These are phyloP conservation scores for Tolypocladium inflatum DNA, from an alignment of 2,329 filamentous ascomycete genomes.

Conservation along the genomic window DNA sequence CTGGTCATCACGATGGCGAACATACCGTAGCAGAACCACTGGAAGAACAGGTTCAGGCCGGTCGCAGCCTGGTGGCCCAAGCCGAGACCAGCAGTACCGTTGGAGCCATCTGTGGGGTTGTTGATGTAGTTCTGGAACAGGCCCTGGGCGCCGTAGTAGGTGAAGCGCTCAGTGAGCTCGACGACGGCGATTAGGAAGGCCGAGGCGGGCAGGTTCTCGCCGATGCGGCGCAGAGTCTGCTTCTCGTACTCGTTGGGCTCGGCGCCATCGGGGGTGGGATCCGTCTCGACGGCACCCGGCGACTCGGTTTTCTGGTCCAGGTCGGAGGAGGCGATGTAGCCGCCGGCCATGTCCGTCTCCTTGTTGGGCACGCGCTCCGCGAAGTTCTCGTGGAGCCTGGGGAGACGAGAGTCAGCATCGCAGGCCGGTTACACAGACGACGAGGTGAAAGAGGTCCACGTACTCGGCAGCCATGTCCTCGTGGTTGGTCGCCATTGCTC, in stretches of 20 bases:
- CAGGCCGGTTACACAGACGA: not conserved
- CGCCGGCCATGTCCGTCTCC: slow-evolving; percentile 14
- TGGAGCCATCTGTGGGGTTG: slow-evolving; percentile 20
- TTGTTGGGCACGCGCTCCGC: slow-evolving; percentile 13
- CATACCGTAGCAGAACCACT: slow-evolving; percentile 35
- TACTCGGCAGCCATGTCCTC: slow-evolving; percentile 2
- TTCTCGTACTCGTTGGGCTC: slow-evolving; percentile 45
- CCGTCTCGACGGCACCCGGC: slow-evolving; percentile 14
- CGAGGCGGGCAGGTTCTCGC: slow-evolving; percentile 43
- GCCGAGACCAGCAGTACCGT: slow-evolving; percentile 40
- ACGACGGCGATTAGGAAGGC: slow-evolving; percentile 48
- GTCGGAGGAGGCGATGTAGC: slow-evolving; percentile 12
- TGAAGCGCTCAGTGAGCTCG: slow-evolving; percentile 48
- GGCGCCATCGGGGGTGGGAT: slow-evolving; percentile 31
- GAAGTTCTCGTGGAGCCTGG: slow-evolving; percentile 18
- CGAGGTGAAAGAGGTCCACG: not conserved
- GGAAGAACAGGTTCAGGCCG: slow-evolving; percentile 45
- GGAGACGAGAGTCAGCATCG: not conserved
- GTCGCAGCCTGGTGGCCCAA: slow-evolving; percentile 46
- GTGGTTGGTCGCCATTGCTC: slow-evolving; percentile 1
- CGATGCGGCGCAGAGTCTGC: slow-evolving; percentile 38
- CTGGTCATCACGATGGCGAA: not conserved
- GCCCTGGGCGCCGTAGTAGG: slow-evolving; percentile 45
- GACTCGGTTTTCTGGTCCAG: slow-evolving; percentile 16
- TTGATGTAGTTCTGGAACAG: slow-evolving; percentile 47